A percentile compares a stretch with the other conserved stretches of the same genome.
These are phyloP conservation scores for Penicillium sp. DNA, from an alignment of 2,329 filamentous ascomycete species.

Conservation along the genomic window DNA sequence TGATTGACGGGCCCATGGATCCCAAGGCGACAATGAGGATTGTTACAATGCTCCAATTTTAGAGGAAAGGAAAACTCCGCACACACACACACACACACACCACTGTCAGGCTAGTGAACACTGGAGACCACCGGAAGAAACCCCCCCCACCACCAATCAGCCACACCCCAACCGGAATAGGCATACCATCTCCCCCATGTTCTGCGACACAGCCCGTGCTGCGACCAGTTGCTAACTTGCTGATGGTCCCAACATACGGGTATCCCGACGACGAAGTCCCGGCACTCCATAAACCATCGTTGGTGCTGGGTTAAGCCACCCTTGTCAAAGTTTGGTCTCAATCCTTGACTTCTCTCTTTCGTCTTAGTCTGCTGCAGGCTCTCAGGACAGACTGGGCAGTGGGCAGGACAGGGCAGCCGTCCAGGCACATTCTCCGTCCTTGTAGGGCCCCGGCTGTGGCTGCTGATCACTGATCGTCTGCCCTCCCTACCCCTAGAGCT, in stretches of 20 bases:
- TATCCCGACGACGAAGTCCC: slow-evolving; percentile 1
- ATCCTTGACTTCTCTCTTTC: background rate
- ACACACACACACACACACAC: background rate
- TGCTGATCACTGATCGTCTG: slow-evolving; percentile 25
- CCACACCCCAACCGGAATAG: slow-evolving; percentile 3
- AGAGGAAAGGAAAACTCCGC: background rate
- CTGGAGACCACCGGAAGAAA: background rate
- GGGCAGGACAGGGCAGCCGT: slow-evolving; percentile 15
- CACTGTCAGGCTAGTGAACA: background rate
- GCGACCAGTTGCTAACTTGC: background rate
- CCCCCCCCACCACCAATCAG: background rate
- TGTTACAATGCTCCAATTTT: slow-evolving; percentile 12
- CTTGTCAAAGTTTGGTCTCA: background rate
- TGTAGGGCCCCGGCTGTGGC: slow-evolving; percentile 24
- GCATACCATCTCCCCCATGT: slow-evolving; percentile 2
- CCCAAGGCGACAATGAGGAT: slow-evolving; percentile 2
- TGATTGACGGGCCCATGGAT: background rate
- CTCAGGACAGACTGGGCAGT: slow-evolving; percentile 6
- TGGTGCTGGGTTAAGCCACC: background rate
- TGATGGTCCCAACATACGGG: background rate
- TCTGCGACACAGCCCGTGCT: slow-evolving; percentile 3
- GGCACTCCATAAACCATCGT: background rate
- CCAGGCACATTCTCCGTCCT: slow-evolving; percentile 20
- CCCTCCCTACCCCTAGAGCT: background rate
- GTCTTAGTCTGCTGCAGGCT: slow-evolving; percentile 4